Evolutionary conservation across 331 rosid genomes (phyloP), one percentile per base, ranked within the genome.

Genomic region (Arachis monticola): DNA sequence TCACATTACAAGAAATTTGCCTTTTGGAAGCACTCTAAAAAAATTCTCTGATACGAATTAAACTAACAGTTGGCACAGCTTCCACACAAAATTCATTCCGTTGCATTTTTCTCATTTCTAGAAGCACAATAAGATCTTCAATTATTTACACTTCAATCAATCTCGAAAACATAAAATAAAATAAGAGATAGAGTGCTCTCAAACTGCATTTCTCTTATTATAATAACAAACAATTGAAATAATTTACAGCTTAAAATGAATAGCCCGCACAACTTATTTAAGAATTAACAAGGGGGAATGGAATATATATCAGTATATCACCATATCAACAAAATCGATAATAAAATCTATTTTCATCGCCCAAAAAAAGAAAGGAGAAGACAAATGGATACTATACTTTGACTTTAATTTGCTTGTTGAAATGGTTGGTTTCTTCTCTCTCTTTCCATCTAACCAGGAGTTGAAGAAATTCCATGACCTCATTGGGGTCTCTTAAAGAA

Each of bases 401-500:
- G 12, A 56, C 2, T 46, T 11, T 32, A 35, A 61, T 44, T 57
- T 65, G 42, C 55, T 57, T 65, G 42, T 14, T 46, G 59, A 31
- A 83, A 3, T 63, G 70, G 41, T 52, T 41, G 7, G 31, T 51
- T 66, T 65, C 82, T 75, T 57, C 80, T 22, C 77, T 70, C 65
- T 81, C 66, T 81, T 78, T 78, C 91, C 91, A 84, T 31, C 75
- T 77, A 70, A 90, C 88, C 42, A 90, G 80, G 2, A 84, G 76
- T 77, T 82, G 80, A 47, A 88, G 89, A 70, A 90, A 90, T 74
- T 81, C 80, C 96, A 85, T 80, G 14, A 90, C 96, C 93, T 92
- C 95, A 6, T 78, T 64, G 10, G 99, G 82, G 74, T 92, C 93
- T 75, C 75, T 81, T 6, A 94, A 96, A 73, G 99, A 94, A 83